A percentile compares a stretch with the other conserved stretches of the same genome.
These are phyloP conservation scores for Metschnikowia reukaufii DNA, from an alignment of 805 yeast species.

Conservation along the genomic window DNA sequence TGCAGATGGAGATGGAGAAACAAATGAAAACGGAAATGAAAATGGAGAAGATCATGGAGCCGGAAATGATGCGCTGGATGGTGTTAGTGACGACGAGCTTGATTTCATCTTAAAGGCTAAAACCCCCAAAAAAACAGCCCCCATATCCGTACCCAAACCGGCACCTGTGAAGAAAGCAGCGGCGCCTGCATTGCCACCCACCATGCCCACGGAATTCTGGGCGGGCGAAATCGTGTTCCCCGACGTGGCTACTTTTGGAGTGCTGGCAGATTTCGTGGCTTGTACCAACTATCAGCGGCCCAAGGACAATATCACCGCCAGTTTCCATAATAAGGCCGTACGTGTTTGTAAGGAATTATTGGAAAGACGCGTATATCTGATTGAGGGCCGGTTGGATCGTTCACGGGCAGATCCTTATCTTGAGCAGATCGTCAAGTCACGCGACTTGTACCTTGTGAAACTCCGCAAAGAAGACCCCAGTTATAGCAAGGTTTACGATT, in stretches of 20 bases:
- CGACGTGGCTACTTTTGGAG: constrained; percentile 47
- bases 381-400: constrained; percentile 65
- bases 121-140: constrained; percentile 1
- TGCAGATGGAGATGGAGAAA: not conserved
- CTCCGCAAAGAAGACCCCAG: constrained; percentile 29
- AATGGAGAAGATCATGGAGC: not conserved
- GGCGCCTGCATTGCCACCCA: constrained; percentile 15
- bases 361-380: constrained; percentile 31
- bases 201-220: constrained; percentile 35
- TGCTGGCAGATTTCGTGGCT: constrained; percentile 36
- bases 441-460: constrained; percentile 55
- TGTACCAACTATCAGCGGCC: constrained; percentile 29
- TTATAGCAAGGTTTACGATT: constrained; percentile 37
- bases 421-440: constrained; percentile 42
- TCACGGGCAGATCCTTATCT: constrained; percentile 58
- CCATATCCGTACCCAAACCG: not conserved
- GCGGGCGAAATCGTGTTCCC: constrained; percentile 49
- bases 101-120: constrained; percentile 29
- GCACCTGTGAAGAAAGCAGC: not conserved
- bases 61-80: constrained; percentile 7
- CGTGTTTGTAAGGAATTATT: constrained; percentile 32
- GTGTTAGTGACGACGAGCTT: constrained; percentile 32
- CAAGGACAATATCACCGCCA: constrained; percentile 18
- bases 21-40: not conserved
- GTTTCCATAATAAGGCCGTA: constrained; percentile 26